Conservation (phyloP, 2,329 filamentous ascomycete genomes). For the Botrytis paeoniae region DNA sequence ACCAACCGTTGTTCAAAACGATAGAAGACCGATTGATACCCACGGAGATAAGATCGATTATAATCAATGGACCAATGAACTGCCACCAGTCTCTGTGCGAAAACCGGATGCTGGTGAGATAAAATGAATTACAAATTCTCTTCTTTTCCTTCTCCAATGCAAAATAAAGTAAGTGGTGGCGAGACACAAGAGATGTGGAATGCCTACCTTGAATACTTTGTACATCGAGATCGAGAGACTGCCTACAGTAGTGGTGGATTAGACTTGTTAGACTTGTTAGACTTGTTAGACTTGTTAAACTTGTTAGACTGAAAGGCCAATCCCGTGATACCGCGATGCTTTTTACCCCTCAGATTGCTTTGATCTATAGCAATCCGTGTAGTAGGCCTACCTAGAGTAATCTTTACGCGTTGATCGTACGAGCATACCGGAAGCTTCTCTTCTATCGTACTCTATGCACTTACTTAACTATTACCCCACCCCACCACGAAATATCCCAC, state of each 20-base stretch:
- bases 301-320: not conserved
- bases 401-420: not conserved
- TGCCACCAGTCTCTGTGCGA: not conserved
- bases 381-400: not conserved
- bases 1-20: not conserved
- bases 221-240: not conserved
- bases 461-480: not conserved
- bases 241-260: not conserved
- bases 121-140: not conserved
- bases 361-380: not conserved
- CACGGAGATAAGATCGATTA: not conserved
- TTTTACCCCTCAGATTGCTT: not conserved
- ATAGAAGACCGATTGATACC: not conserved
- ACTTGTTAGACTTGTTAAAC: not conserved
- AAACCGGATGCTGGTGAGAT: not conserved
- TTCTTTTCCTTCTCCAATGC: not conserved
- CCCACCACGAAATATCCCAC: not conserved
- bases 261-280: not conserved
- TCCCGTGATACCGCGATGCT: constrained; percentile 10
- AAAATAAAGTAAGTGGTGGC: not conserved
- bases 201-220: not conserved
- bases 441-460: too few relatives aligned
- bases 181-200: not conserved
- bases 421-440: not conserved
- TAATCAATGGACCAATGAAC: not conserved